phyloP scores from a whole-genome alignment of 2,329 filamentous ascomycete species.

The Xylariaceae sp. region DNA sequence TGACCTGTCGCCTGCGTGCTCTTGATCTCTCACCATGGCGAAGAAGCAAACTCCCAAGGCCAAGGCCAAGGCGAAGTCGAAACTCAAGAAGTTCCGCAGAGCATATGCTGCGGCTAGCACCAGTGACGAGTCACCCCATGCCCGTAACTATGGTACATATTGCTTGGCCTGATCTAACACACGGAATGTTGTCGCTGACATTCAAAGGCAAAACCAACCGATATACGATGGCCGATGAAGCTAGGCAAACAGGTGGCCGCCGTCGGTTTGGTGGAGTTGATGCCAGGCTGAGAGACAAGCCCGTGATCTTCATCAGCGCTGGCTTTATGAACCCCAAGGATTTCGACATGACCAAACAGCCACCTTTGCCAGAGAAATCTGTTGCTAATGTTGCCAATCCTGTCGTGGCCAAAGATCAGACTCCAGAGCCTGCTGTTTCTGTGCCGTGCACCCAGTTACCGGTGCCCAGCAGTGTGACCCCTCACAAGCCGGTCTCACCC shows the following conservation, averaged over 20 bases:
- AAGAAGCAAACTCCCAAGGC: constrained; percentile 19
- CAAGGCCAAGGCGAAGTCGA: constrained; percentile 15
- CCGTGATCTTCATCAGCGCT: constrained; percentile 50
- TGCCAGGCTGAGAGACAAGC: constrained; percentile 42
- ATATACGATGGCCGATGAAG: constrained; percentile 44
- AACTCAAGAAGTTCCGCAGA: not conserved
- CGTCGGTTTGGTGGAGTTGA: constrained; percentile 37
- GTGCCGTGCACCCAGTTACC: not conserved
- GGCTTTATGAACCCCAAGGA: constrained; percentile 48
- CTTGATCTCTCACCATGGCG: constrained; percentile 19
- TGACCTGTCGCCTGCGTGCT: not conserved
- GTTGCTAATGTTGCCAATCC: not conserved
- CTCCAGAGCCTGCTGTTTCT: not conserved
- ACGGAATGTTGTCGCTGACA: constrained; percentile 12
- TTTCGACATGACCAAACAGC: constrained; percentile 27
- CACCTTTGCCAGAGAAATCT: not conserved
- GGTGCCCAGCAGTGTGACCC: not conserved
- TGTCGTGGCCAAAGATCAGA: not conserved
- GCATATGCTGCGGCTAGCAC: too few relatives aligned
- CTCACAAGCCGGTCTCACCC: not conserved
- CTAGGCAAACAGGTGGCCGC: constrained; percentile 45
- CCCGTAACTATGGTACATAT: constrained; percentile 20
- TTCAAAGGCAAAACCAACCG: constrained; percentile 25
- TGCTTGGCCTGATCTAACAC: not conserved
- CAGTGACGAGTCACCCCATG: too few relatives aligned